Evolutionary conservation across 1,284 basidiomycete species (phyloP).

Genomic region (Chondrostereum purpureum): DNA sequence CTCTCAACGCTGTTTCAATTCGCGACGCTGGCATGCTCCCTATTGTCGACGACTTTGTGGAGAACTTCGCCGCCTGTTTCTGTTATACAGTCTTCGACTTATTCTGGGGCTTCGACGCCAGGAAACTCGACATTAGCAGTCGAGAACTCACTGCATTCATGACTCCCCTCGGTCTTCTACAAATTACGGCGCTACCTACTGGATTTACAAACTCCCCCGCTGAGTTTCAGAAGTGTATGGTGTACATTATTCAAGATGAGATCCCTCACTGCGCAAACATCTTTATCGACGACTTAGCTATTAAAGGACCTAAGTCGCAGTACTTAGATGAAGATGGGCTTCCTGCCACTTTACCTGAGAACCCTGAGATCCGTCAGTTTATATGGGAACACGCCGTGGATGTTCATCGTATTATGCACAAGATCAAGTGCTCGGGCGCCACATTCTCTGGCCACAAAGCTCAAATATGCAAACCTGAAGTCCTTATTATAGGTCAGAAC

Average conservation of each 20-base stretch:
- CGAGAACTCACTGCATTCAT: slow-evolving; percentile 23
- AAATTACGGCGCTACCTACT: slow-evolving; percentile 27
- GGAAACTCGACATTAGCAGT: slow-evolving; percentile 15
- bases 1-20: slow-evolving; percentile 24
- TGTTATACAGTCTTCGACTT: slow-evolving; percentile 27
- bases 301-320: slow-evolving; percentile 22
- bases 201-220: too few relatives aligned
- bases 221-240: too few relatives aligned
- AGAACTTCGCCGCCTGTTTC: slow-evolving; percentile 21
- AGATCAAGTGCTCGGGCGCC: slow-evolving; percentile 17
- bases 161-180: too few relatives aligned
- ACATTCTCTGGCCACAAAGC: slow-evolving; percentile 20
- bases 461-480: slow-evolving; percentile 9
- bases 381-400: too few relatives aligned
- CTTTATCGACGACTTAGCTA: too few relatives aligned
- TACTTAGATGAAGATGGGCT: slow-evolving; percentile 21
- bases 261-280: slow-evolving; percentile 21
- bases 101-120: slow-evolving; percentile 24
- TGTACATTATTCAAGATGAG: slow-evolving; percentile 26
- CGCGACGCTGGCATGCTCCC: too few relatives aligned
- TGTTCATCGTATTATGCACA: slow-evolving; percentile 20
- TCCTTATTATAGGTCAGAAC: slow-evolving; percentile 13
- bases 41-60: too few relatives aligned
- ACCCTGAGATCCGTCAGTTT: too few relatives aligned
- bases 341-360: slow-evolving; percentile 22